Percentiles rank a stretch among this genome's conserved stretches.
Evolutionary conservation across 768 basidiomycete species (phyloP).

Genomic region (Calvatia gigantea): DNA sequence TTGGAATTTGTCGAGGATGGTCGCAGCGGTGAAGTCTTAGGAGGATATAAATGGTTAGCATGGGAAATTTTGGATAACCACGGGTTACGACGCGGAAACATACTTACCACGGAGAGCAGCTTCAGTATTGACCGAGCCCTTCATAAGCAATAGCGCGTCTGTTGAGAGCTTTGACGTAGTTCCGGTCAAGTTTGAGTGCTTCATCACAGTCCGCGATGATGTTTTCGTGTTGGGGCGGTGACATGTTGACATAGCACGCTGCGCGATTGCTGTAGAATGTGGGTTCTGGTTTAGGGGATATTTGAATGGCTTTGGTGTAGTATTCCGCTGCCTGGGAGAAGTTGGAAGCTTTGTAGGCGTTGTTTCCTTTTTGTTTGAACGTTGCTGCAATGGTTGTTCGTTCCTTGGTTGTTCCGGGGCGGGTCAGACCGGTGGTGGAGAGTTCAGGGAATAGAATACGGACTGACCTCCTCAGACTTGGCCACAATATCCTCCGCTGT

Average conservation of each 20-base stretch:
- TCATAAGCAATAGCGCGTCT: constrained; percentile 86
- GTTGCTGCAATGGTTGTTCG: constrained; percentile 56
- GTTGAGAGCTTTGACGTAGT: constrained; percentile 89
- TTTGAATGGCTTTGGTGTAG: constrained; percentile 74
- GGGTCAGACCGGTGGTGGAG: constrained; percentile 1
- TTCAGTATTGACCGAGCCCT: constrained; percentile 62
- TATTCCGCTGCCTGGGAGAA: constrained; percentile 57
- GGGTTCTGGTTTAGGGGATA: constrained; percentile 78
- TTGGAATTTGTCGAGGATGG: constrained; percentile 91
- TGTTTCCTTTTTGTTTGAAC: constrained; percentile 71
- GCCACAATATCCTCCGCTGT: constrained; percentile 53
- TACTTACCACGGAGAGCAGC: constrained; percentile 80
- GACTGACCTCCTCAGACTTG: constrained; percentile 55
- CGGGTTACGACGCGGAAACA: no score
- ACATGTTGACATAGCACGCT: constrained; percentile 93
- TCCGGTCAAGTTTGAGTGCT: constrained; percentile 78
- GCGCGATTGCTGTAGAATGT: constrained; percentile 98
- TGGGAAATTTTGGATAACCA: no score
- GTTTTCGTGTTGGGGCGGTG: constrained; percentile 76
- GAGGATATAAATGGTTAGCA: background rate
- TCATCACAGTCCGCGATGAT: constrained; percentile 88
- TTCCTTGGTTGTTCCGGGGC: constrained; percentile 47
- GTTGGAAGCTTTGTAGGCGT: constrained; percentile 60
- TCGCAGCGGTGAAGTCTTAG: constrained; percentile 98
- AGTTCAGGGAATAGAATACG: background rate